Base-by-base conservation (phyloP, 805 yeast species). In the Saccharomycopsis sp. region DNA sequence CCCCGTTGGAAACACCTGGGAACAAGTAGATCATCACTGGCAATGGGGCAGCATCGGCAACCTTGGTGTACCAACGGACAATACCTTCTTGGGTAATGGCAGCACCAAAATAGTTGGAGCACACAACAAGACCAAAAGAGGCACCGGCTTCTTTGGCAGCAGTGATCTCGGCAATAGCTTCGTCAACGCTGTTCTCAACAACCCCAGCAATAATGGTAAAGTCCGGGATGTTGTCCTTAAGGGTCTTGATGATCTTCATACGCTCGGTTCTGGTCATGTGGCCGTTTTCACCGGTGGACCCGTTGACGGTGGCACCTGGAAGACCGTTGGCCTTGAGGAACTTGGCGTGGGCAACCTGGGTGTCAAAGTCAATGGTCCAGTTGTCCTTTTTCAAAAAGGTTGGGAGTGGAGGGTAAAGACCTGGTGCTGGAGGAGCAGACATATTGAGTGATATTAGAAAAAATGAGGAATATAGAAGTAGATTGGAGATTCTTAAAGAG, bases 401-500 rank as follows among this genome's bases (percentile, higher is more conserved):
- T 43, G 73, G 73, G 10, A 64, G 59, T 22, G 78, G 78, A 8
- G 74, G 68, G 57, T 73, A 73, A 30, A 73, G 60, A 27, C 73
- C 73, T 39, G 63, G 54, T 4, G 42, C 44, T 30, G 64, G 61
- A 8, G 63, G 57, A 4, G 41, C 3, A 19, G 42, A 31, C 50
- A 48, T 48, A 17, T 5, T 36, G 22, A 18, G 17, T 33, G n/a
- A n/a, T n/a, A n/a, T n/a, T n/a, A n/a, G n/a, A n/a, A n/a, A n/a
- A n/a, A n/a, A n/a, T n/a, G n/a, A n/a, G n/a, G n/a, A n/a, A n/a
- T n/a, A n/a, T n/a, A n/a, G n/a, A n/a, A n/a, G n/a, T n/a, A n/a
- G n/a, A n/a, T n/a, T n/a, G n/a, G n/a, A n/a, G n/a, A n/a, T n/a
- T n/a, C n/a, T n/a, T n/a, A n/a, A n/a, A n/a, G n/a, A n/a, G n/a